phyloP scores from a whole-genome alignment of 345 rosid species.

The Cardamine resedifolia region DNA sequence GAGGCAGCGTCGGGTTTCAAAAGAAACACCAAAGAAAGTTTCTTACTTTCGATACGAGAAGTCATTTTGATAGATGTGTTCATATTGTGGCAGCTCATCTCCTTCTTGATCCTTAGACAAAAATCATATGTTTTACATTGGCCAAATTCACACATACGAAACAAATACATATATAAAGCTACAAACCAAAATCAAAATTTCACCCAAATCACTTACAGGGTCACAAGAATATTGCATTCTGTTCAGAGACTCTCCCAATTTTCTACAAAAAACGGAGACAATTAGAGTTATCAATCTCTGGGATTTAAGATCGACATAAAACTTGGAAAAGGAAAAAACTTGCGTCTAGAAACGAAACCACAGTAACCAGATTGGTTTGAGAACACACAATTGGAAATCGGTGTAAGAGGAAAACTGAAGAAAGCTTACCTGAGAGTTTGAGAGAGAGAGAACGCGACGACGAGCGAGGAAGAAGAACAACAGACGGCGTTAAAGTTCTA shows the following conservation, averaged over 20 bases:
- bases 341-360: neutral
- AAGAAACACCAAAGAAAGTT: neutral
- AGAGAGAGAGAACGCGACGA: neutral
- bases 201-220: slow-evolving; percentile 30
- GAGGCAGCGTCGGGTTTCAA: neutral
- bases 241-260: neutral
- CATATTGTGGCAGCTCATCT: slow-evolving; percentile 52
- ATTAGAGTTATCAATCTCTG: slow-evolving; percentile 17
- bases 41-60: slow-evolving; percentile 68
- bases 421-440: slow-evolving; percentile 17
- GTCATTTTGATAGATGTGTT: slow-evolving; percentile 69
- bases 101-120: slow-evolving; percentile 50
- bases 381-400: neutral
- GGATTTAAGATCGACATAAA: neutral
- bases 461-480: neutral
- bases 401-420: neutral
- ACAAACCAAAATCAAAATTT: slow-evolving; percentile 14
- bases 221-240: slow-evolving; percentile 40
- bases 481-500: neutral
- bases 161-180: neutral
- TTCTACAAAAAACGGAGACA: neutral
- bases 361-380: neutral
- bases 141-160: neutral
- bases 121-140: neutral
- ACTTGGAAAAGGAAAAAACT: neutral